Conservation (phyloP, 176 grass and related monocot genomes). For the barley (Hordeum vulgare) region DNA sequence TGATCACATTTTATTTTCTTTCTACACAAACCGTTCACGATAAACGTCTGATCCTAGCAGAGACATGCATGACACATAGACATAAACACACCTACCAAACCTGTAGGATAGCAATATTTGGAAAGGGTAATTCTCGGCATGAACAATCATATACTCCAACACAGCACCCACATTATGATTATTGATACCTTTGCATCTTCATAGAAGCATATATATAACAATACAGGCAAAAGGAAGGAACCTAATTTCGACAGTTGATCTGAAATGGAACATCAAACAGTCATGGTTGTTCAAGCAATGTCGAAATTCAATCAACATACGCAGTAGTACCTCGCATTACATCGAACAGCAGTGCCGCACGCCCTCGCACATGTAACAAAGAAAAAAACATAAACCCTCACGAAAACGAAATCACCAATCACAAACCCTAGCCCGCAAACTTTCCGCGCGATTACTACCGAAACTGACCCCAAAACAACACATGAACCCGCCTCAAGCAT, state of each 20-base stretch:
- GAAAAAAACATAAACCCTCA: slow-evolving; percentile 27
- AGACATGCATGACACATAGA: not conserved
- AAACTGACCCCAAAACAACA: not conserved
- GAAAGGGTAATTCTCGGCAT: not conserved
- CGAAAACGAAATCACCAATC: slow-evolving; percentile 1
- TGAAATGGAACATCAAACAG: not conserved
- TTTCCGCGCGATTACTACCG: not conserved
- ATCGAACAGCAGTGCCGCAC: not conserved
- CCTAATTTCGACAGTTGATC: not conserved
- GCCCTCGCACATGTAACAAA: not conserved
- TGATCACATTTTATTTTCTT: not conserved
- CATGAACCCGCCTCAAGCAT: not conserved
- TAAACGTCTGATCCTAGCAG: not conserved
- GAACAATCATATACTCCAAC: not conserved
- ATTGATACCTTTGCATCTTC: not conserved
- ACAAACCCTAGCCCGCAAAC: not conserved
- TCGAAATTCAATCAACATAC: not conserved
- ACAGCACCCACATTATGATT: not conserved
- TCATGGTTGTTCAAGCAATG: not conserved
- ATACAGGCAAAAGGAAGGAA: not conserved
- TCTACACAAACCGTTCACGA: not conserved
- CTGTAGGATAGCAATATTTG: not conserved
- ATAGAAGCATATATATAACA: not conserved
- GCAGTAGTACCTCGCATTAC: not conserved
- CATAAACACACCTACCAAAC: not conserved